Evolutionary conservation across 306 rosid species (phyloP), one percentile per base, ranked within the genome.

Genomic region (Ochetophila trinervis): DNA sequence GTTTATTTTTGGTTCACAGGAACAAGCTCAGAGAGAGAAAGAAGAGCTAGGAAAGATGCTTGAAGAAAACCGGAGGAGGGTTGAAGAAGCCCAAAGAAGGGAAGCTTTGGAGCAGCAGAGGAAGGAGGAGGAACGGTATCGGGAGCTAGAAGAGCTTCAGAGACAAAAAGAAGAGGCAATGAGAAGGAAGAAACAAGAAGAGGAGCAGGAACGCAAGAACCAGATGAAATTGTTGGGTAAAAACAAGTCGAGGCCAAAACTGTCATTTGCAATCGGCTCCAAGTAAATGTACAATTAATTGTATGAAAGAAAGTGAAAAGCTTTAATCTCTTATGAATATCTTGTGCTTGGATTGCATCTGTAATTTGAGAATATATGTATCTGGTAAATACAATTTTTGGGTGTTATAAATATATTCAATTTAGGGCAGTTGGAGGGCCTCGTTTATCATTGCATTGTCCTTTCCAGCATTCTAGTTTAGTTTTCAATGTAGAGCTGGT

Each of bases 141-240:
- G 85, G 77, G 97, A 94, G 79, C 88, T 94, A n/a, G 99, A 90
- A 79, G 99, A 94, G 87, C 78, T 90, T 12, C 99, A 94, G 70
- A 90, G 99, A 76, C 96, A 94, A 76, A 88, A 88, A 56, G 99
- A 93, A 83, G 99, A 90, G 74, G 88, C 89, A 3, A 69, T 88
- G 91, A 78, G 85, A 36, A 84, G 95, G 84, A 90, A 86, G 83
- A 88, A 84, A 81, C 96, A 79, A 56, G 92, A 90, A 62, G 97
- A 90, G 80, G 99, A 90, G 24, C 90, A 94, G 82, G 90, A 86
- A 55, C 85, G 90, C 48, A 5, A 37, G 47, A 94, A 90, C 80
- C 99, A 94, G 79, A 86, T 86, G 68, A 94, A 90, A 79, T 77
- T 94, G 57, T 74, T 94, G 86, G 99, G 99, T 53, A 90, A 90